Base-by-base conservation (phyloP, 106 monocot species). In the Amphibolis antarctica region DNA sequence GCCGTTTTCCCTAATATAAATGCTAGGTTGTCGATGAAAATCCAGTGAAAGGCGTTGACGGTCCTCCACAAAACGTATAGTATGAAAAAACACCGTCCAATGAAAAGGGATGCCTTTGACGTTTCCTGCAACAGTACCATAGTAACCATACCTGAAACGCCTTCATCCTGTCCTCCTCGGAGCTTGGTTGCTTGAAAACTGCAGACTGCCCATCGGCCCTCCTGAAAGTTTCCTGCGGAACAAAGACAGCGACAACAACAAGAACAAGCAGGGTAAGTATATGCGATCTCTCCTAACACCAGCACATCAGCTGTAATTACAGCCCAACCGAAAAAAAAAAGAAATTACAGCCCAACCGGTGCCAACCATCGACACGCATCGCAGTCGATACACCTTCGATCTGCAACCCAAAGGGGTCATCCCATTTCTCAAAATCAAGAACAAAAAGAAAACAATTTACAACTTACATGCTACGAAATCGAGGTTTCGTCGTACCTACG, bases 141-240 rank as follows among this genome's bases (percentile, higher is more conserved):
- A 24, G 18, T 21, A 2, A 29, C 46, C 5, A 17, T 18, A 91
- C 90, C 86, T 86, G 86, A 55, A 86, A 75, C 12, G 86, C 86
- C 55, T 77, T 81, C 23, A 75, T 28, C 44, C 69, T 81, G 54
- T 86, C 83, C 36, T 86, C 77, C 44, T 52, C 61, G 18, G 42
- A 50, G 36, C 28, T 28, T 12, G 74, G 67, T 44, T 74, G 67
- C 10, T 53, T 74, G 59, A 59, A 67, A 12, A 74, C 74, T 10
- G 74, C 74, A 44, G 74, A 74, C 36, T 67, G 49, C 20, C 55
- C 61, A 17, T 19, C 60, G 12, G 62, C 22, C 60, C 74, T 57
- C 4, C 22, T 44, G 51, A 74, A 74, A 10, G 74, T 67, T 43
- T 60, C 52, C 74, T 74, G 15, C 44, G 10, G 23, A 50, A 20